Evolutionary conservation across 108 stramenopile species (phyloP).

Genomic region (Bacterosira constricta): DNA sequence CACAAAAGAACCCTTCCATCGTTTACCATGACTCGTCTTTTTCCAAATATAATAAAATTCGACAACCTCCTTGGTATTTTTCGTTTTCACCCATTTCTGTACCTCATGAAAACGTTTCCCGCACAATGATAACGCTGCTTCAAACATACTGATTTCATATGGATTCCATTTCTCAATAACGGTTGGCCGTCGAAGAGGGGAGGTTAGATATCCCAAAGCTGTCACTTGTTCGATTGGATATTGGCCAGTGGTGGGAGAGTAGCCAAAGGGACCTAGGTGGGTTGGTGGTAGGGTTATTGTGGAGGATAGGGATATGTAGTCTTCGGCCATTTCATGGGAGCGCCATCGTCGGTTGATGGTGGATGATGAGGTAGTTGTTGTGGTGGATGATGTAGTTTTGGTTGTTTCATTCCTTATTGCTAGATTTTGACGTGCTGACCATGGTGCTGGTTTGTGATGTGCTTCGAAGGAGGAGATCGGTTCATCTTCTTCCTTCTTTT

Average conservation of each 20-base stretch:
- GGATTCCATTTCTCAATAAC: conserved; percentile 91
- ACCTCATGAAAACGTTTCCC: conserved; percentile 86
- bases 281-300: conserved; percentile 52
- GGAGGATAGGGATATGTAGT: conserved; percentile 65
- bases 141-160: conserved; percentile 86
- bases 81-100: conserved; percentile 71
- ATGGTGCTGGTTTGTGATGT: conserved; percentile 7
- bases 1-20: neutral
- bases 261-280: conserved; percentile 58
- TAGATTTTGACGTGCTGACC: conserved; percentile 36
- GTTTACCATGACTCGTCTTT: conserved; percentile 63
- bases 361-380: neutral
- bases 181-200: conserved; percentile 71
- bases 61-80: conserved; percentile 85
- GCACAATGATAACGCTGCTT: conserved; percentile 74
- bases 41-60: conserved; percentile 99
- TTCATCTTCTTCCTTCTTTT: conserved; percentile 11
- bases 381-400: neutral
- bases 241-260: conserved; percentile 41
- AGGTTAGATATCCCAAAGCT: conserved; percentile 61
- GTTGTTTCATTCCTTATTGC: neutral
- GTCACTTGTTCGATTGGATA: conserved; percentile 69
- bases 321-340: conserved; percentile 74
- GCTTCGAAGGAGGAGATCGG: neutral
- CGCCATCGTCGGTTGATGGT: conserved; percentile 11